Evolutionary conservation across 306 rosid genomes (phyloP).

Genomic region (Casuarina equisetifolia): DNA sequence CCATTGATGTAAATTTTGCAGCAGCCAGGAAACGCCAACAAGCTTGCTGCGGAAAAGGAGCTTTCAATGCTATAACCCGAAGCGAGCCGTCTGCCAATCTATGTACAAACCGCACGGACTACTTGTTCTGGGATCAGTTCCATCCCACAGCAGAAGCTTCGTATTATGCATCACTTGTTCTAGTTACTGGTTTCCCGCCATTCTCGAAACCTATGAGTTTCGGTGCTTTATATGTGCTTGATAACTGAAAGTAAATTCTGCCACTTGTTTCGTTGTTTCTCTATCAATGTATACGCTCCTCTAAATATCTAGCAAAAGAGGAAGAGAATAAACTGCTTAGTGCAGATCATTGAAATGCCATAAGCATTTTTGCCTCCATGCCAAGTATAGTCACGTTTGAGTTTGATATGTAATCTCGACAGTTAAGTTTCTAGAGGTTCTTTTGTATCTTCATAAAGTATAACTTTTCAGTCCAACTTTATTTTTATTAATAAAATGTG

Average conservation of each 20-base stretch:
- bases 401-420: too few relatives aligned
- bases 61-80: conserved; percentile 24
- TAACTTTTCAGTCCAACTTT: too few relatives aligned
- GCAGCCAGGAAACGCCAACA: conserved; percentile 33
- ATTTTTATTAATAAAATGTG: too few relatives aligned
- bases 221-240: conserved; percentile 8
- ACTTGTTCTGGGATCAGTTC: conserved; percentile 61
- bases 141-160: conserved; percentile 48
- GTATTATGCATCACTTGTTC: conserved; percentile 10
- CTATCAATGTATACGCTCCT: not conserved
- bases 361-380: too few relatives aligned
- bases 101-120: conserved; percentile 19
- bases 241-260: not conserved
- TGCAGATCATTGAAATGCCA: not conserved
- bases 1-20: conserved; percentile 2
- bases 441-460: too few relatives aligned
- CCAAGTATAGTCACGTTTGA: too few relatives aligned
- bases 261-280: not conserved
- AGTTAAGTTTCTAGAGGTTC: too few relatives aligned
- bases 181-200: not conserved
- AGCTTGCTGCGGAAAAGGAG: conserved; percentile 62
- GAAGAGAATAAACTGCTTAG: too few relatives aligned
- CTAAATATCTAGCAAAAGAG: too few relatives aligned
- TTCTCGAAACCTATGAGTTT: conserved; percentile 42
- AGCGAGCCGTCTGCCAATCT: conserved; percentile 23